Evolutionary conservation across 495 filamentous ascomycete species (phyloP), one percentile per base, ranked within the genome.

Genomic region (Hypoxylon fragiforme): DNA sequence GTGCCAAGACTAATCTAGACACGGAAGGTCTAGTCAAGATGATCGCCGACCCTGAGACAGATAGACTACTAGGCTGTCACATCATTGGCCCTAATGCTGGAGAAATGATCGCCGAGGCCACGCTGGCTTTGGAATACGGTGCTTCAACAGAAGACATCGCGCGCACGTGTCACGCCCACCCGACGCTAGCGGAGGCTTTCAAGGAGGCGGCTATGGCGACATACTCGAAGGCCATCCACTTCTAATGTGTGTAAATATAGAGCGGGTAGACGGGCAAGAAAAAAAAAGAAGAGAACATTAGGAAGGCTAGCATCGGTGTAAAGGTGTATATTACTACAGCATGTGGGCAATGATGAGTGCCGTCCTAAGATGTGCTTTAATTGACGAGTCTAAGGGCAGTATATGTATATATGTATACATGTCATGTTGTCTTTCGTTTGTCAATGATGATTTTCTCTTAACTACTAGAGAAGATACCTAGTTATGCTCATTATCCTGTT

Each of bases 141-240:
- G 94, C 94, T 18, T 92, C 87, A 54, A 88, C 84, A 64, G 94
- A 97, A 80, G 95, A 97, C 76, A 86, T 98, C 66, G 92, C 87
- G 50, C 85, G 92, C 63, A 97, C 94, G 47, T 92, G 89, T 74
- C 94, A 98, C 77, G 92, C 94, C 37, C 92, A 98, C 81, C 94
- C 94, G 50, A 97, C 94, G 49, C 81, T 97, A 48, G 83, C 92
- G 12, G 94, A 98, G 80, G 94, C 94, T 36, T 97, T 98, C 81
- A 98, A 98, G 82, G 94, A 98, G 85, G 94, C 94, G 60, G 94
- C 94, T 49, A 98, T 98, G 94, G 90, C 90, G 54, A 96, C 92
- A 43, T 92, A 96, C 80, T 84, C 84, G 60, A 97, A 96, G 81
- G 84, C 94, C 50, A 96, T 98, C 71, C 94, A 98, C 79, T 95